phyloP scores from a whole-genome alignment of 768 basidiomycete species.

The Roridomyces roridus region DNA sequence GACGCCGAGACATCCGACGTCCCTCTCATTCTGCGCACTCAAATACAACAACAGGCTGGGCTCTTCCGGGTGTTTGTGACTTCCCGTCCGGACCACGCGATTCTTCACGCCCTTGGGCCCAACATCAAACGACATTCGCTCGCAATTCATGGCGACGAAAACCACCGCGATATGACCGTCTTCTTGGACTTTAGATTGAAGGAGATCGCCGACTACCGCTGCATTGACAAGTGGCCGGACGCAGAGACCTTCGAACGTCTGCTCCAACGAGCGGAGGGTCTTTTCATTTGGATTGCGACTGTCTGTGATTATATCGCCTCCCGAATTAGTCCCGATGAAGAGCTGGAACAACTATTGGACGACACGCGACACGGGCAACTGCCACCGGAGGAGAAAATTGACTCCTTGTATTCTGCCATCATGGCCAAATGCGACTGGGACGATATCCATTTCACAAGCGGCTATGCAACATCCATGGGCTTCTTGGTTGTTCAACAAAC shows the following conservation, averaged over 20 bases:
- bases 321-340: constrained; percentile 17
- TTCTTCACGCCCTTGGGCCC: constrained; percentile 9
- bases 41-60: constrained; percentile 23
- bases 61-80: constrained; percentile 29
- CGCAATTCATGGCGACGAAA: constrained; percentile 17
- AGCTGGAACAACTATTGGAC: constrained; percentile 10
- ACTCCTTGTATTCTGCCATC: constrained; percentile 16
- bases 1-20: constrained; percentile 25
- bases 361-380: background rate
- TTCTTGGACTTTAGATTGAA: constrained; percentile 20
- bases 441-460: no score
- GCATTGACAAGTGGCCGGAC: no score
- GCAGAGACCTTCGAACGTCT: no score
- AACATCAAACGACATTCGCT: background rate
- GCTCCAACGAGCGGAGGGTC: no score
- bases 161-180: constrained; percentile 23
- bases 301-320: constrained; percentile 22
- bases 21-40: constrained; percentile 20
- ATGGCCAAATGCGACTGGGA: constrained; percentile 15
- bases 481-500: no score
- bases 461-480: no score
- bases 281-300: constrained; percentile 30
- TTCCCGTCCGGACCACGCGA: constrained; percentile 19
- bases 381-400: constrained; percentile 23
- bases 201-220: constrained; percentile 20